Evolutionary conservation across 768 basidiomycete genomes (phyloP).

Genomic region (Candolleomyces aberdarensis): DNA sequence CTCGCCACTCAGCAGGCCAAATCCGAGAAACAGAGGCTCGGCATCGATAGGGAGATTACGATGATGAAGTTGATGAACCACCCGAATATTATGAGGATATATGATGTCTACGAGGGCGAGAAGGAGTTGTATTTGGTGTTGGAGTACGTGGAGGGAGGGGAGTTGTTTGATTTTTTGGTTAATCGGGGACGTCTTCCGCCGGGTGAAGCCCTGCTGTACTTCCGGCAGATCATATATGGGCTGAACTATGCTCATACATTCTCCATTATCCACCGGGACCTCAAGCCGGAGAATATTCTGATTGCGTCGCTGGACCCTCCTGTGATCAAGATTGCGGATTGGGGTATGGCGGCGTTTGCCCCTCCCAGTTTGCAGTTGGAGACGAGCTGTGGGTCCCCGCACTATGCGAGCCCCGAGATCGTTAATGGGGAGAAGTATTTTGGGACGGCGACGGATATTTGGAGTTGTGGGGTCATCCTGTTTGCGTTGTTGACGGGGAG

Average conservation of each 20-base stretch:
- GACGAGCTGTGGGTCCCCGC: conserved; percentile 94
- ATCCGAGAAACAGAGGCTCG: conserved; percentile 77
- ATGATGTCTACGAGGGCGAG: conserved; percentile 93
- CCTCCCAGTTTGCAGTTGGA: conserved; percentile 81
- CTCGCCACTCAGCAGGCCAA: conserved; percentile 64
- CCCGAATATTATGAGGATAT: conserved; percentile 92
- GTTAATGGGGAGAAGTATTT: conserved; percentile 87
- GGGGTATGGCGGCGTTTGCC: conserved; percentile 98
- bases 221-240: conserved; percentile 93
- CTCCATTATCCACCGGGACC: conserved; percentile 96
- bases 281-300: conserved; percentile 97
- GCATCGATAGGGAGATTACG: conserved; percentile 91
- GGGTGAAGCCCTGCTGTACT: conserved; percentile 83
- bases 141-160: conserved; percentile 95
- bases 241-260: conserved; percentile 97
- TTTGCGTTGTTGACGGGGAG: conserved; percentile 87
- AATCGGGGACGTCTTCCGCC: conserved; percentile 79
- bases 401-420: conserved; percentile 96
- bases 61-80: conserved; percentile 99
- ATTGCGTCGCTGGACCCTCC: conserved; percentile 79
- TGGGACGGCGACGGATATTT: conserved; percentile 90
- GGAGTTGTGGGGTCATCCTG: conserved; percentile 95
- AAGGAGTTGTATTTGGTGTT: conserved; percentile 89
- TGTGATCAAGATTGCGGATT: conserved; percentile 94
- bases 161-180: conserved; percentile 95